These are phyloP conservation scores for Pouteria glomerata DNA, from an alignment of 148 eudicot genomes.

Conservation along the genomic window DNA sequence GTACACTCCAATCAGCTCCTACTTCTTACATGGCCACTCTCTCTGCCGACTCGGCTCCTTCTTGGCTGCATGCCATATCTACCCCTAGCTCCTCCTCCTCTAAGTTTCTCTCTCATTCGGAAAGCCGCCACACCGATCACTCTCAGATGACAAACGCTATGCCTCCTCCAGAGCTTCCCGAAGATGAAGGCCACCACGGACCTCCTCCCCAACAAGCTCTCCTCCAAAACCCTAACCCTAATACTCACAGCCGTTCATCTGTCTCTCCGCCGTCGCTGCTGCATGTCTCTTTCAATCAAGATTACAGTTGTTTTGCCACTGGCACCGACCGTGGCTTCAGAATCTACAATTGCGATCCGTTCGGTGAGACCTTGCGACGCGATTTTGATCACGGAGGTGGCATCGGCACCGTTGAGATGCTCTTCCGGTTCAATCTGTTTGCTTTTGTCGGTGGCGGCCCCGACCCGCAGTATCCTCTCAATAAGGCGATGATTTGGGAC, in stretches of 20 bases:
- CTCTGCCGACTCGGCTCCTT: slow-evolving; percentile 4
- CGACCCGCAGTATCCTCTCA: slow-evolving; percentile 33
- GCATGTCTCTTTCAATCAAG: slow-evolving; percentile 37
- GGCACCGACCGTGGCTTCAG: slow-evolving; percentile 34
- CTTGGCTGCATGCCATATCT: slow-evolving; percentile 18
- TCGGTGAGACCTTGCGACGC: slow-evolving; percentile 32
- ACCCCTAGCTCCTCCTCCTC: slow-evolving; percentile 9
- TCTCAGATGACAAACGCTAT: background rate
- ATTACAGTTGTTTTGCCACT: slow-evolving; percentile 31
- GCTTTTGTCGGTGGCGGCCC: slow-evolving; percentile 34
- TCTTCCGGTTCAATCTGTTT: slow-evolving; percentile 30
- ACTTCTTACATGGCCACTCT: slow-evolving; percentile 8
- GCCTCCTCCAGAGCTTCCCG: background rate
- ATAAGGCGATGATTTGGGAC: slow-evolving; percentile 22
- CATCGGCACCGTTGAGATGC: slow-evolving; percentile 35
- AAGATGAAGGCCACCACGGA: background rate
- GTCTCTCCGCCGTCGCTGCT: slow-evolving; percentile 10
- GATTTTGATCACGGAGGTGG: slow-evolving; percentile 29
- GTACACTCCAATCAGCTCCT: too few relatives aligned
- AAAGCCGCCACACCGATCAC: background rate
- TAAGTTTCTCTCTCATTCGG: background rate
- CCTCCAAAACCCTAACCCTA: background rate
- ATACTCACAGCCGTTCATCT: background rate
- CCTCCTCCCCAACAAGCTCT: background rate
- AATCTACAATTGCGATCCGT: slow-evolving; percentile 37